Evolutionary conservation across 768 basidiomycete genomes (phyloP).

Genomic region (Amanita fuliginea): DNA sequence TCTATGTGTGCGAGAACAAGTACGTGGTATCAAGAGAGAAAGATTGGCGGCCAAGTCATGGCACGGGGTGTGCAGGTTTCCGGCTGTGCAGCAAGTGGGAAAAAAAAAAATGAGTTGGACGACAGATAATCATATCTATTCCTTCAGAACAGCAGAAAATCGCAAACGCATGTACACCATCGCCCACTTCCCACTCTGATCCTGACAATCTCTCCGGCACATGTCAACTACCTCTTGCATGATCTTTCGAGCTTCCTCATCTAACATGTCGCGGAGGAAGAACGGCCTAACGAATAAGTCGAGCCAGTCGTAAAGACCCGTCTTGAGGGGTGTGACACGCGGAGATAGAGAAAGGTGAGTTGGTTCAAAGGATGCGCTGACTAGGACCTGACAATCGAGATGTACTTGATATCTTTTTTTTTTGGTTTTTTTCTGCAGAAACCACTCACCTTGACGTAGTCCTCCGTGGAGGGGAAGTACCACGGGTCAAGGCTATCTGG

Average conservation of each 20-base stretch:
- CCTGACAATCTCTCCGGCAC: conserved; percentile 43
- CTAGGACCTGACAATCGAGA: conserved; percentile 33
- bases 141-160: conserved; percentile 39
- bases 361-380: conserved; percentile 44
- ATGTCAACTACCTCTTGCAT: conserved; percentile 52
- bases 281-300: conserved; percentile 50
- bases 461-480: conserved; percentile 69
- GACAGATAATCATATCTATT: too few relatives aligned
- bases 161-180: conserved; percentile 68
- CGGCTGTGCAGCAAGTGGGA: not conserved
- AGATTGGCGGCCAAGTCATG: not conserved
- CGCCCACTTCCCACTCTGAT: conserved; percentile 51
- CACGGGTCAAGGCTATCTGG: conserved; percentile 62
- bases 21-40: not conserved
- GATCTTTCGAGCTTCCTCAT: conserved; percentile 45
- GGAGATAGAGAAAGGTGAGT: conserved; percentile 44
- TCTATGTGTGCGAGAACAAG: not conserved
- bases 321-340: conserved; percentile 38
- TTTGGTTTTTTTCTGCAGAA: not conserved
- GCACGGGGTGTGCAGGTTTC: not conserved
- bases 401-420: too few relatives aligned
- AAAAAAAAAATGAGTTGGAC: too few relatives aligned
- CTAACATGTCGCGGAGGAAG: conserved; percentile 42
- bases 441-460: conserved; percentile 44
- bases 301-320: conserved; percentile 57